These are phyloP conservation scores for Populus ilicifolia DNA, from an alignment of 345 rosid species.

Conservation along the genomic window DNA sequence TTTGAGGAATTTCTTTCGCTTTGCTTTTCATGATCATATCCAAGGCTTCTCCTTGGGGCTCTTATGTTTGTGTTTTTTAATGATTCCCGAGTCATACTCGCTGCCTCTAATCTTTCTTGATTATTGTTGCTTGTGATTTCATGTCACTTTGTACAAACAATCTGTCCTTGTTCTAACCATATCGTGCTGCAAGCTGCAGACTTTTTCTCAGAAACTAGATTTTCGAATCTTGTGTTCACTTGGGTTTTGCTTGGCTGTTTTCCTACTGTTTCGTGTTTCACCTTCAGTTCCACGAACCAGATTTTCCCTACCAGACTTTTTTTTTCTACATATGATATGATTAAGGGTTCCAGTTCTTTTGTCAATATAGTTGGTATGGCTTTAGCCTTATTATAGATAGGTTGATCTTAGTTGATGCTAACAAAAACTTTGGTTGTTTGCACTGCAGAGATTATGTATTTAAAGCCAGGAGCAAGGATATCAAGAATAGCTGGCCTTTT, in stretches of 20 bases:
- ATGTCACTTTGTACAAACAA: slow-evolving; percentile 21
- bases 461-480: slow-evolving; percentile 61
- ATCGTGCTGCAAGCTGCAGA: slow-evolving; percentile 8
- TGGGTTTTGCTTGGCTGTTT: slow-evolving; percentile 29
- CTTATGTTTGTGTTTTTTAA: neutral
- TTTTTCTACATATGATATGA: slow-evolving; percentile 30
- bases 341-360: neutral
- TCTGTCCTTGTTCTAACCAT: slow-evolving; percentile 14
- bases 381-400: neutral
- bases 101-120: slow-evolving; percentile 13
- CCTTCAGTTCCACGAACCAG: slow-evolving; percentile 19
- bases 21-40: slow-evolving; percentile 10
- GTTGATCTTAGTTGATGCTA: neutral
- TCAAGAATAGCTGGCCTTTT: slow-evolving; percentile 90
- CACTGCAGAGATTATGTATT: slow-evolving; percentile 85
- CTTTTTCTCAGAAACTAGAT: slow-evolving; percentile 16
- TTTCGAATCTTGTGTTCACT: slow-evolving; percentile 13
- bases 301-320: slow-evolving; percentile 3
- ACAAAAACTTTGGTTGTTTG: slow-evolving; percentile 14
- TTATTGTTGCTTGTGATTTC: slow-evolving; percentile 29
- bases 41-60: slow-evolving; percentile 13
- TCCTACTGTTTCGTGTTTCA: slow-evolving; percentile 13
- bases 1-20: slow-evolving; percentile 14
- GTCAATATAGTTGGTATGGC: neutral
- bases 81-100: slow-evolving; percentile 2